Conservation (phyloP, 192 early-diverging fungal species). For the Entrophospora sp. region DNA sequence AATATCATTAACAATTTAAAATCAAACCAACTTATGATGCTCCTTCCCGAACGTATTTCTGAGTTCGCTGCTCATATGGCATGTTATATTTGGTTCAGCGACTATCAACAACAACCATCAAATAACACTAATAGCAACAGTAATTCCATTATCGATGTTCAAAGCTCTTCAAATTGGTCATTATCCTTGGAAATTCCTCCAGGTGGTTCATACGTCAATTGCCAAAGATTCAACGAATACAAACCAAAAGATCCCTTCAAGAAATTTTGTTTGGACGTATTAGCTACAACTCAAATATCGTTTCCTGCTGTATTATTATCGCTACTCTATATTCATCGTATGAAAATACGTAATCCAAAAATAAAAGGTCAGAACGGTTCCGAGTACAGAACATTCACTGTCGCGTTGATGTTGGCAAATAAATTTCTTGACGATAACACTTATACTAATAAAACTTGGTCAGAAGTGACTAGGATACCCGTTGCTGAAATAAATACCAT, state of each 20-base stretch:
- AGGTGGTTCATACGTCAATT: background rate
- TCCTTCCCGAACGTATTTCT: conserved; percentile 22
- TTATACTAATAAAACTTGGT: conserved; percentile 84
- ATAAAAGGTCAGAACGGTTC: conserved; percentile 50
- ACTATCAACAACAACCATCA: too few species aligned
- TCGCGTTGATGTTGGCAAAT: conserved; percentile 56
- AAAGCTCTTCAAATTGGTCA: background rate
- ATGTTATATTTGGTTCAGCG: conserved; percentile 31
- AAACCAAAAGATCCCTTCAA: conserved; percentile 27
- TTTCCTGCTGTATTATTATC: conserved; percentile 54
- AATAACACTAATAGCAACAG: too few species aligned
- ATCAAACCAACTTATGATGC: too few species aligned
- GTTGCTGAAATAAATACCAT: conserved; percentile 72
- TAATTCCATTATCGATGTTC: background rate
- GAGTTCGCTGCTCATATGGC: conserved; percentile 53
- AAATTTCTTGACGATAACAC: conserved; percentile 86
- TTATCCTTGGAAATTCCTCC: too few species aligned
- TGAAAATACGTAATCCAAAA: conserved; percentile 45
- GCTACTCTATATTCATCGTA: conserved; percentile 54
- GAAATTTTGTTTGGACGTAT: conserved; percentile 42
- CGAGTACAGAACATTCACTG: conserved; percentile 46
- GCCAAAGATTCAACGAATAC: background rate
- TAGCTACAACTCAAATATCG: conserved; percentile 52
- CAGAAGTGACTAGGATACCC: conserved; percentile 76
- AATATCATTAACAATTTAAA: too few species aligned